Conservation (phyloP, 2,329 filamentous ascomycete species). For the Fusarium acutatum region DNA sequence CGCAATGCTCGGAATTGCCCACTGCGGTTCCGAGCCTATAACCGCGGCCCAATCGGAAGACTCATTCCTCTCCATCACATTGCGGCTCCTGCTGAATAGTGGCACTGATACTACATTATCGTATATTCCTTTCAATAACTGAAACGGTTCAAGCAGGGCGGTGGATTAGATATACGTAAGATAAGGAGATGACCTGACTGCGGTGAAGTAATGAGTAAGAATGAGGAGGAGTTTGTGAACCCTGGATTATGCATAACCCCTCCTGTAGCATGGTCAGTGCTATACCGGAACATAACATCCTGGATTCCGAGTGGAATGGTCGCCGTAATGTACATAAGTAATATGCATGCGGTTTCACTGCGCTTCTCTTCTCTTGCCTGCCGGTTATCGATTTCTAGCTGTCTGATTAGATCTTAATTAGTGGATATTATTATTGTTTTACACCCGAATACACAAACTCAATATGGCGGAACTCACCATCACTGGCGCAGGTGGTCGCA, state of each 20-base stretch:
- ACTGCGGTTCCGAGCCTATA: neutral
- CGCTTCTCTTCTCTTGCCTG: neutral
- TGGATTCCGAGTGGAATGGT: neutral
- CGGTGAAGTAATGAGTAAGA: neutral
- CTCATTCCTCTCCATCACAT: neutral
- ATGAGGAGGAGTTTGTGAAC: neutral
- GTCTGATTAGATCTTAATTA: neutral
- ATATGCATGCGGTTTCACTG: neutral
- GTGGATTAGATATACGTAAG: neutral
- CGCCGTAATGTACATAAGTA: neutral
- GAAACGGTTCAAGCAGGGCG: neutral
- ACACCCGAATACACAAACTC: neutral
- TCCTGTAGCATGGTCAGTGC: neutral
- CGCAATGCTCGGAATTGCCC: neutral
- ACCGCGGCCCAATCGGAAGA: neutral
- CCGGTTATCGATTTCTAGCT: neutral
- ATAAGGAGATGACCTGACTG: neutral
- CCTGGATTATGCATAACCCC: neutral
- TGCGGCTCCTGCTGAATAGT: neutral
- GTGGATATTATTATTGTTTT: neutral
- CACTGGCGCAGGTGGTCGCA: neutral
- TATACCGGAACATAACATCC: neutral
- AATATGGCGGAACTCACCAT: conserved; percentile 4
- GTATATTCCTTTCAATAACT: neutral
- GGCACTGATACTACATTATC: neutral